Evolutionary conservation across 108 stramenopile genomes (phyloP).

Genomic region (Cyclostephanos tholiformis): DNA sequence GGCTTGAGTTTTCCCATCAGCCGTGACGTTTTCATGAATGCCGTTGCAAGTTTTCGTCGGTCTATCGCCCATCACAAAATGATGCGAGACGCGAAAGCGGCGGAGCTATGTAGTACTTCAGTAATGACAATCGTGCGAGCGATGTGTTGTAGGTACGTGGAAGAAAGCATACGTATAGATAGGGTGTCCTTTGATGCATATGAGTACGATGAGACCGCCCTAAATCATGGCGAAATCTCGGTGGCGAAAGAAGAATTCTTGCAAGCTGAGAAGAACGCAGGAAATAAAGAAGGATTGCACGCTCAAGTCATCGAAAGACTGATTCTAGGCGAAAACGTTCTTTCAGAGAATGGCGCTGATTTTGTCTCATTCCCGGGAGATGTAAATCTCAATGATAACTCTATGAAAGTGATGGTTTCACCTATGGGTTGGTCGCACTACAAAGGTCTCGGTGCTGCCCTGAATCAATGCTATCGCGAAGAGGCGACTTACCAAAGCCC

Average conservation of each 20-base stretch:
- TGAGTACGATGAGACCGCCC: conserved; percentile 42
- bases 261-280: conserved; percentile 12
- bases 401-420: conserved; percentile 18
- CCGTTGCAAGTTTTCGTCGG: conserved; percentile 59
- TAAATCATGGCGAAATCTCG: conserved; percentile 8
- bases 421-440: conserved; percentile 52
- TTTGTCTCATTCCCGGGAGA: conserved; percentile 72
- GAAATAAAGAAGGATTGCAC: conserved; percentile 43
- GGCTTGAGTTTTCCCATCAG: conserved; percentile 79
- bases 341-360: conserved; percentile 59
- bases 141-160: conserved; percentile 69
- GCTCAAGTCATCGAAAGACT: conserved; percentile 70
- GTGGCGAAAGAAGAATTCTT: conserved; percentile 5
- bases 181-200: conserved; percentile 73
- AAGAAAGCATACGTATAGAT: conserved; percentile 73
- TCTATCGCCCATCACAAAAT: conserved; percentile 53
- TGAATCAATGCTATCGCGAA: conserved; percentile 57
- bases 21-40: conserved; percentile 72
- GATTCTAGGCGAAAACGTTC: conserved; percentile 68
- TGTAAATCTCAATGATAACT: conserved; percentile 41
- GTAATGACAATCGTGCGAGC: conserved; percentile 60
- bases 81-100: conserved; percentile 47
- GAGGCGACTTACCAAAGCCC: conserved; percentile 19
- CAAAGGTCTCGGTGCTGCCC: conserved; percentile 70
- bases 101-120: conserved; percentile 42